Conservation (phyloP, 306 rosid species). For the Gynostemma pentaphyllum region DNA sequence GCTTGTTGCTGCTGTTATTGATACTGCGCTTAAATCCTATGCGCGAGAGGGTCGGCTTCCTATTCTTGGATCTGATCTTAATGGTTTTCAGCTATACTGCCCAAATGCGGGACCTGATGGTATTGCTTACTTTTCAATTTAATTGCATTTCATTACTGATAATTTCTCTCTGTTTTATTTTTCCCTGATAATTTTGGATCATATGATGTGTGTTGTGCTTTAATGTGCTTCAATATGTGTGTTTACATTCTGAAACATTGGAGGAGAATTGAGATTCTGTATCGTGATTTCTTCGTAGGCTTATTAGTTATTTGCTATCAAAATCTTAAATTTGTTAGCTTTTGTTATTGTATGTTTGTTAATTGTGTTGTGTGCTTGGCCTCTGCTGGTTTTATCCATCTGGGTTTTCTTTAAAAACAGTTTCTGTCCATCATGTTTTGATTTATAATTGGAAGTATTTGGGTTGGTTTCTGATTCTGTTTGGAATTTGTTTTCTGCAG, state of each 20-base stretch:
- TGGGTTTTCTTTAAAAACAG: too few relatives aligned
- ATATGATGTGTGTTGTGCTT: too few relatives aligned
- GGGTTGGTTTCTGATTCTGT: background rate
- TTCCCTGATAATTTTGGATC: background rate
- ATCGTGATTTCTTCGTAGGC: background rate
- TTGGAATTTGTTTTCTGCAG: conserved; percentile 29
- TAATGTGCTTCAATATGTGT: too few relatives aligned
- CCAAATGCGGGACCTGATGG: conserved; percentile 63
- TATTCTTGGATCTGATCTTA: conserved; percentile 42
- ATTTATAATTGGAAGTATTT: background rate
- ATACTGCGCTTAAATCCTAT: conserved; percentile 69
- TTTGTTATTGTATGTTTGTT: background rate
- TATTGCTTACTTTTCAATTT: conserved; percentile 14
- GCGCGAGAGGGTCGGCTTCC: conserved; percentile 98
- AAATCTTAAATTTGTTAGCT: background rate
- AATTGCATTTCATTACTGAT: background rate
- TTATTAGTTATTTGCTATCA: too few relatives aligned
- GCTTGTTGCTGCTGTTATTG: conserved; percentile 56
- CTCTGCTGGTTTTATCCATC: background rate
- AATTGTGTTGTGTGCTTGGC: background rate
- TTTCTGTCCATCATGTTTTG: background rate
- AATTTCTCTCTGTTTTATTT: too few relatives aligned
- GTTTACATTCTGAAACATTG: background rate
- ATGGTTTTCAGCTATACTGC: conserved; percentile 54
- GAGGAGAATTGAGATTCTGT: background rate